Conservation (phyloP, 257 asterid species). For the Nicotiana tomentosiformis region DNA sequence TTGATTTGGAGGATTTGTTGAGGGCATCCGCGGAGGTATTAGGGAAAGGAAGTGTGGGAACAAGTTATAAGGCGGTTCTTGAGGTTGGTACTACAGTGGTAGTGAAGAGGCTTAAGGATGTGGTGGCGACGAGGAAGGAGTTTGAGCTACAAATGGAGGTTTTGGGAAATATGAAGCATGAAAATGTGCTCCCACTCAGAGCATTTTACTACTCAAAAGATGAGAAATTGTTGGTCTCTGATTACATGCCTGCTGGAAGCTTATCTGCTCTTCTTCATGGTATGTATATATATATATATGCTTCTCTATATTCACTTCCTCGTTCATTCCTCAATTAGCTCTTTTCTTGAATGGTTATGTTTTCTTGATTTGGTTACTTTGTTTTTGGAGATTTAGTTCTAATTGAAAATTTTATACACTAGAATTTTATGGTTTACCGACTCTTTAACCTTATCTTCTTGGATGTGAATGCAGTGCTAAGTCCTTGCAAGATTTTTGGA, state of each 20-base stretch:
- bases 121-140: slow-evolving; percentile 48
- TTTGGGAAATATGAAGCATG: slow-evolving; percentile 53
- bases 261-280: slow-evolving; percentile 81
- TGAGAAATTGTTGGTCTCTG: slow-evolving; percentile 69
- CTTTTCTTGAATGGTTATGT: not conserved
- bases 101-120: slow-evolving; percentile 77
- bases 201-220: slow-evolving; percentile 75
- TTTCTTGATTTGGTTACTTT: too few species aligned
- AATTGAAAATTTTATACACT: too few species aligned
- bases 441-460: too few species aligned
- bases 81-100: slow-evolving; percentile 80
- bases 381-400: too few species aligned
- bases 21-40: slow-evolving; percentile 80
- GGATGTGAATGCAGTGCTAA: not conserved
- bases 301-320: not conserved
- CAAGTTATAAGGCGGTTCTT: slow-evolving; percentile 78
- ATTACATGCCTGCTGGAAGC: slow-evolving; percentile 80
- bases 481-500: not conserved
- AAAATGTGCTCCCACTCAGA: slow-evolving; percentile 54
- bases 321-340: not conserved
- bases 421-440: too few species aligned
- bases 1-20: slow-evolving; percentile 71
- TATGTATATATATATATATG: slow-evolving; percentile 10
- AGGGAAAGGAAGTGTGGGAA: slow-evolving; percentile 81
- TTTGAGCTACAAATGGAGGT: slow-evolving; percentile 65